Conservation (phyloP, 768 basidiomycete genomes). For the Hygrophorus russula region DNA sequence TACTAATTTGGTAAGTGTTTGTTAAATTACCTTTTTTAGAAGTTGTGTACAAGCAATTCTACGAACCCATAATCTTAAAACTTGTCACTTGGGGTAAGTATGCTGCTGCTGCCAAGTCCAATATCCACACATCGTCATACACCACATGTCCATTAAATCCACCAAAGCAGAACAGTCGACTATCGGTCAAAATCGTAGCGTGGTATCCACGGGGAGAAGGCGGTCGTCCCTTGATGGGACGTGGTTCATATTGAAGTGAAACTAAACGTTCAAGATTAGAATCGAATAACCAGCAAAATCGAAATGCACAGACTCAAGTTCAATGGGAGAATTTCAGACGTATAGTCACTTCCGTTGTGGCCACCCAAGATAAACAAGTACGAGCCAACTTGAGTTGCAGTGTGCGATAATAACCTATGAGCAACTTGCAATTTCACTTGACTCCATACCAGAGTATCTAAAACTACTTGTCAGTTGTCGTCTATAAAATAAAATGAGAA, state of each 20-base stretch:
- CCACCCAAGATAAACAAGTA: conserved; percentile 87
- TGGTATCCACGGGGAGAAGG: conserved; percentile 81
- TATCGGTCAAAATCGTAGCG: conserved; percentile 70
- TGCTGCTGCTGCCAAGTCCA: conserved; percentile 80
- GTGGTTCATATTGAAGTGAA: conserved; percentile 73
- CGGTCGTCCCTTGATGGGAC: conserved; percentile 52
- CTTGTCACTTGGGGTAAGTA: conserved; percentile 87
- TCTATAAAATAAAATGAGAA: conserved; percentile 6
- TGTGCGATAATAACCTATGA: conserved; percentile 60
- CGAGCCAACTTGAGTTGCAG: conserved; percentile 83
- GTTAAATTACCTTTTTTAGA: no score
- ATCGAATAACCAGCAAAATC: background rate
- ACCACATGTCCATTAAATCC: conserved; percentile 79
- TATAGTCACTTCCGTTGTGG: conserved; percentile 72
- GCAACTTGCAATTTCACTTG: conserved; percentile 28
- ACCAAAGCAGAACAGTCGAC: conserved; percentile 76
- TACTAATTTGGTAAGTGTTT: no score
- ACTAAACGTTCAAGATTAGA: conserved; percentile 31
- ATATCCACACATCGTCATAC: conserved; percentile 75
- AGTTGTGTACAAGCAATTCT: no score
- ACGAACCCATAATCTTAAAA: conserved; percentile 40
- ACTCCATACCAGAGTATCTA: conserved; percentile 37
- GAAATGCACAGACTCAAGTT: conserved; percentile 56
- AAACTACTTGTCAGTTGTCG: background rate
- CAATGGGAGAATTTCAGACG: conserved; percentile 65